Evolutionary conservation across 305 asterid species (phyloP), one percentile per base, ranked within the genome.

Genomic region (Fraxinus platypoda): DNA sequence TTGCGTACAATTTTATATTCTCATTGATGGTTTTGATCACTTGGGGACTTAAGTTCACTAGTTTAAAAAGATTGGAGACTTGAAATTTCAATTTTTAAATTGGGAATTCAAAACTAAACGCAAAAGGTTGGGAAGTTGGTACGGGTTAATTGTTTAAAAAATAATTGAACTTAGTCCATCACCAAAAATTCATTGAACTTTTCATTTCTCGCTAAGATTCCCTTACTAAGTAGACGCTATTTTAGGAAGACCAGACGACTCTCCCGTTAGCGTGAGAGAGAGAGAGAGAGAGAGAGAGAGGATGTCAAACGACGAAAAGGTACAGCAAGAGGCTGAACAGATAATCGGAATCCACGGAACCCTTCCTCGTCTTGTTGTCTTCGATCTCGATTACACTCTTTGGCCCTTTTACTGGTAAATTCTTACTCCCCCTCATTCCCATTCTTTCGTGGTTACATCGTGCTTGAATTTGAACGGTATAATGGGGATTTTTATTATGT

Each of bases 311-410:
- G 75, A 82, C 76, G 88, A 81, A 75, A 85, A 83, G 77, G 85
- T 62, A 62, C 71, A 62, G 1, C 15, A 80, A 74, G 87, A 87
- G 77, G 90, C 90, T 0, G 46, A 49, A 23, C 76, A 81, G 66
- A 85, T 83, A 6, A 70, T 87, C 26, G 85, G 77, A 21, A 38
- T 57, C 74, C 78, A 79, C 33, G 52, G 33, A 62, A 25, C 66
- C 43, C 87, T 87, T 9, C 88, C 88, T 68, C 84, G 93, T 30
- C 94, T 93, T 73, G 93, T 93, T 38, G 95, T 94, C 85, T 94
- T 94, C 90, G 97, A 94, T 85, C 97, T 94, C 81, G 98, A 93
- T 88, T 90, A 90, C 83, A 92, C 97, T 68, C 94, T 94, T 86
- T 94, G 97, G 98, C 97, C 98, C 38, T 83, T 85, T 59, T 85